Base-by-base conservation (phyloP, 2,329 filamentous ascomycete genomes). In the Apiospora hydei region DNA sequence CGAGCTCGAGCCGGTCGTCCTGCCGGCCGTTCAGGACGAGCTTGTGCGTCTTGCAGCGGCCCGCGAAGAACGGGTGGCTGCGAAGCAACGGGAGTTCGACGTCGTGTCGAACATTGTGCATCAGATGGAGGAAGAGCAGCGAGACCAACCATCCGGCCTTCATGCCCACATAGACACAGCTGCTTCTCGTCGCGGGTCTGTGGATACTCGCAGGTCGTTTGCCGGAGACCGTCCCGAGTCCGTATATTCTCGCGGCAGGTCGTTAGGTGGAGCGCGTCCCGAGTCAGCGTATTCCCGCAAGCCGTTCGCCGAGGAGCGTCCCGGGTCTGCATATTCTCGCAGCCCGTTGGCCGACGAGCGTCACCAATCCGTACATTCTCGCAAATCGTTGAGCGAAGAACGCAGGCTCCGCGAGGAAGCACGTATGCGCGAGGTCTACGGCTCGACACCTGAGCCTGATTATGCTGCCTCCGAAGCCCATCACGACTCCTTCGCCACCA, bases 1-100 rank as follows among this genome's bases (percentile, higher is more conserved):
- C 1, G 96, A 98, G 82, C 90, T 99, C 70, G 90, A 93, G 77
- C 93, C 96, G 4, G 89, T 92, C 78, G 87, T 95, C 14, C 88
- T 90, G 24, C 81, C 88, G 0, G 82, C 85, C 1, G 79, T 92
- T 16, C 87, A 90, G 70, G 86, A 87, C 24, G 89, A 90, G 75
- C 83, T 95, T 26, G 88, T 91, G 72, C 84, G 83, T n/a, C 82
- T 91, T 11, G 85, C 84, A 49, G 82, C 83, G 10, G 82, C 84
- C 47, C 83, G 85, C 71, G 83, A 88, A 53, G 81, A 83, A 69
- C 79, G 80, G 26, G 77, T 80, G 26, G 76, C 76, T 0, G 75
- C 77, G 30, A 77, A 80, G 64, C 73, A 74, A 67, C 79, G 83
- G 79, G 75, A 79, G 66, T 76, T 74, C 1, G 76, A 78, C 49